A percentile compares a stretch with the other conserved stretches of the same genome.
Evolutionary conservation across 2,329 filamentous ascomycete genomes (phyloP).

Genomic region (Cyclaneusma minus): DNA sequence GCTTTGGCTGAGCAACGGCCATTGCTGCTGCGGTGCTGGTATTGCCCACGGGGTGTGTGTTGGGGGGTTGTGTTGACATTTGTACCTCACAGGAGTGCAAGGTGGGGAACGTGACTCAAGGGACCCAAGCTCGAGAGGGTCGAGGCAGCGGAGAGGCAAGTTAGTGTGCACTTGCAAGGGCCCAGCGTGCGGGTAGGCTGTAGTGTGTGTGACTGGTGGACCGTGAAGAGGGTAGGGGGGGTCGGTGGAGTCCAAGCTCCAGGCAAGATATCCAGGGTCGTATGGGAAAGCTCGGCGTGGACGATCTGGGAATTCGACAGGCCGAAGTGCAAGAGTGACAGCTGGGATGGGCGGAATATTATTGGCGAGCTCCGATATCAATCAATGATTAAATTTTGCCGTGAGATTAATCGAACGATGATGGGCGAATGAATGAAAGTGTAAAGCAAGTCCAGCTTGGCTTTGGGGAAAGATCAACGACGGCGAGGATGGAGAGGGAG

Average conservation of each 20-base stretch:
- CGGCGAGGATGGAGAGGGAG: conserved; percentile 13
- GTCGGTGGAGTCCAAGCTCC: conserved; percentile 8
- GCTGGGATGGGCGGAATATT: conserved; percentile 12
- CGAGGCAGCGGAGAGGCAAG: too few relatives aligned
- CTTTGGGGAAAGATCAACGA: conserved; percentile 22
- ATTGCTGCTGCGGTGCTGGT: conserved; percentile 24
- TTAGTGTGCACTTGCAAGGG: too few relatives aligned
- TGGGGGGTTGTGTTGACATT: conserved; percentile 55
- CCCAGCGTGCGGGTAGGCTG: too few relatives aligned
- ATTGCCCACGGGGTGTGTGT: conserved; percentile 26
- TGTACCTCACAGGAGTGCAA: conserved; percentile 18
- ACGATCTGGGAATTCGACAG: too few relatives aligned
- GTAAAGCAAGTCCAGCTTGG: conserved; percentile 47
- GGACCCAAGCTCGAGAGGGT: too few relatives aligned
- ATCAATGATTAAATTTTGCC: neutral
- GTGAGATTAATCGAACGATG: conserved; percentile 25
- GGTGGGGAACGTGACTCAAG: conserved; percentile 15
- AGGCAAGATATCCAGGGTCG: conserved; percentile 8
- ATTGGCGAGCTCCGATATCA: conserved; percentile 18
- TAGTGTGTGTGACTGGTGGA: too few relatives aligned
- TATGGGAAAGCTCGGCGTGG: too few relatives aligned
- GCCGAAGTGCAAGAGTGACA: conserved; percentile 12
- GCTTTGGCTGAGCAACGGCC: conserved; percentile 45
- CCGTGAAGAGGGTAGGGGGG: too few relatives aligned
- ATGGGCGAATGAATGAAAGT: conserved; percentile 32